A percentile compares a stretch with the other conserved stretches of the same genome.
Conservation (phyloP, 768 basidiomycete genomes). For the Leucocoprinus birnbaumii region DNA sequence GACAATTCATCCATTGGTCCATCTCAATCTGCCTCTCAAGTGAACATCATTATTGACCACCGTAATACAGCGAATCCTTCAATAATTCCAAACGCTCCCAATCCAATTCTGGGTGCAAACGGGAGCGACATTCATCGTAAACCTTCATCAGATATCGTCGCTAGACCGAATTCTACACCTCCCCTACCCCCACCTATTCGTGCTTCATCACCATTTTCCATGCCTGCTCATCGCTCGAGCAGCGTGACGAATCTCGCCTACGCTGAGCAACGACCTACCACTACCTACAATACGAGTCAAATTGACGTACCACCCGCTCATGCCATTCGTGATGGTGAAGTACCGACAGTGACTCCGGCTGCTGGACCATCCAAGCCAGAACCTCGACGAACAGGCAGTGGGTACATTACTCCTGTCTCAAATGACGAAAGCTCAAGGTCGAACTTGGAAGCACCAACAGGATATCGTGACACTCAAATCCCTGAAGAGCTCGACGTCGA, state of each 20-base stretch:
- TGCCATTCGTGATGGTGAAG: constrained; percentile 1
- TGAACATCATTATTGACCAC: constrained; percentile 1
- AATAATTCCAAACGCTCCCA: constrained; percentile 10
- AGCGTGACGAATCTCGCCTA: background rate
- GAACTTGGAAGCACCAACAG: background rate
- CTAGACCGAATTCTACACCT: background rate
- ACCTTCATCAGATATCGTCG: background rate
- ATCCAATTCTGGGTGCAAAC: constrained; percentile 9
- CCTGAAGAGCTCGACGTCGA: constrained; percentile 12
- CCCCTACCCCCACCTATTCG: background rate
- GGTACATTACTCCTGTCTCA: constrained; percentile 11
- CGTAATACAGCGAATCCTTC: background rate
- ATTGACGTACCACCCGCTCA: constrained; percentile 8
- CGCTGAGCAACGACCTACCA: background rate
- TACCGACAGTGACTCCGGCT: constrained; percentile 1
- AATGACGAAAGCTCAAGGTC: constrained; percentile 9
- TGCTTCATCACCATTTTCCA: background rate
- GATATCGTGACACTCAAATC: background rate
- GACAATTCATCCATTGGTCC: constrained; percentile 11
- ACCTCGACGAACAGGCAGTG: constrained; percentile 4
- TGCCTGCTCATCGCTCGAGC: background rate
- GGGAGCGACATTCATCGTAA: constrained; percentile 7
- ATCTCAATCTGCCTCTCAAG: constrained; percentile 13
- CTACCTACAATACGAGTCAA: background rate
- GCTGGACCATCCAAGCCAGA: background rate